phyloP scores from a whole-genome alignment of 345 rosid species.

The Capsella bursapastoris region DNA sequence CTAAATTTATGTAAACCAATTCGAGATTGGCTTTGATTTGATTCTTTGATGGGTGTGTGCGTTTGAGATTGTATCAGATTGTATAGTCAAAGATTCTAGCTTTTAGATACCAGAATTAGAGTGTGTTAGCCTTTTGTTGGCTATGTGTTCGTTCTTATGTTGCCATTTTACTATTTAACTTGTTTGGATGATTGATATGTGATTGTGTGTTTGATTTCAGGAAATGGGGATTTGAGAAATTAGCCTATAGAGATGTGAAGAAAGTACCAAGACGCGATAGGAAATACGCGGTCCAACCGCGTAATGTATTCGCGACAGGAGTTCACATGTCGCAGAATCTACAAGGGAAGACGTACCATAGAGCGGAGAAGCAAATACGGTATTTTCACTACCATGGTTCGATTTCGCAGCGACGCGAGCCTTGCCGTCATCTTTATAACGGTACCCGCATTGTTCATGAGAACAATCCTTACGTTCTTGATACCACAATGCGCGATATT shows the following conservation, averaged over 20 bases:
- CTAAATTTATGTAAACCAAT: background rate
- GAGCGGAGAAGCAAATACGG: constrained; percentile 54
- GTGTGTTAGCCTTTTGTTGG: too few relatives aligned
- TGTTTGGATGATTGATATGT: constrained; percentile 4
- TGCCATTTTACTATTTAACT: too few relatives aligned
- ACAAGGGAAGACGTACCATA: constrained; percentile 65
- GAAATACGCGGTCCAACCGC: constrained; percentile 85
- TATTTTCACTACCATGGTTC: constrained; percentile 94
- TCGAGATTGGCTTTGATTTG: background rate
- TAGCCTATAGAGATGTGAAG: constrained; percentile 75
- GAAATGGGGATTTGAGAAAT: constrained; percentile 96
- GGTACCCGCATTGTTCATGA: constrained; percentile 51
- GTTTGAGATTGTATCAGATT: background rate
- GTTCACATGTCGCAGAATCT: constrained; percentile 95
- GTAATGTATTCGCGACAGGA: constrained; percentile 73
- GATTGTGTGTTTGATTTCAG: constrained; percentile 47
- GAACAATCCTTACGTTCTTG: constrained; percentile 67
- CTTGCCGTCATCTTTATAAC: constrained; percentile 66
- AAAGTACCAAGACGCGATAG: constrained; percentile 75
- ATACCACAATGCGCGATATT: constrained; percentile 72
- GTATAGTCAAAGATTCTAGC: background rate
- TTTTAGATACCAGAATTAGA: background rate
- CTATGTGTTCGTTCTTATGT: too few relatives aligned
- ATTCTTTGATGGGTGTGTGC: background rate
- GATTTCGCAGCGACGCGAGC: constrained; percentile 71